Evolutionary conservation across 108 stramenopile species (phyloP).

Genomic region (Thalassiosira profunda): DNA sequence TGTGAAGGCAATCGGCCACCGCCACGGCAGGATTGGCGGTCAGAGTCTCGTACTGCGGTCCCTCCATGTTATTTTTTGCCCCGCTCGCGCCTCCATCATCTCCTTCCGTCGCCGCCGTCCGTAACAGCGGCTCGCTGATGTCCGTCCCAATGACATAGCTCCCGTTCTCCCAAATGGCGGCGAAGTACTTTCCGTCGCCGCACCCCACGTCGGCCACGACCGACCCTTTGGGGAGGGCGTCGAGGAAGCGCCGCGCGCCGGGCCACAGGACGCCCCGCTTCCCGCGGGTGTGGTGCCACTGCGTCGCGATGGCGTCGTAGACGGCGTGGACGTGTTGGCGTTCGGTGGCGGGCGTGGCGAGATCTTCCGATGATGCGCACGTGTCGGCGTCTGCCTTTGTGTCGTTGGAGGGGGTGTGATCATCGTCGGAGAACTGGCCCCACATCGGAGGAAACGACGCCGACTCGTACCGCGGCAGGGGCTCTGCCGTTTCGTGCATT

Average conservation of each 20-base stretch:
- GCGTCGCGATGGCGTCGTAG: constrained; percentile 97
- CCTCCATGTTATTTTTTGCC: constrained; percentile 22
- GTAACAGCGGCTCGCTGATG: constrained; percentile 61
- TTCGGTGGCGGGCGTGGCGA: constrained; percentile 88
- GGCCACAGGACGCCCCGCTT: constrained; percentile 97
- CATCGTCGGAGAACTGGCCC: constrained; percentile 41
- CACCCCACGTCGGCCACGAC: constrained; percentile 97
- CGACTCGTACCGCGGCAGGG: constrained; percentile 62
- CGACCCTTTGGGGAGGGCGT: constrained; percentile 71
- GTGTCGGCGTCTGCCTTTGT: background rate
- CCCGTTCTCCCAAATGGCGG: constrained; percentile 72
- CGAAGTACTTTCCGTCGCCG: constrained; percentile 97
- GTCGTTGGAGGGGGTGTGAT: too few species aligned
- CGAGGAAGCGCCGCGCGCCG: constrained; percentile 90
- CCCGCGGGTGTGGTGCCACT: constrained; percentile 98
- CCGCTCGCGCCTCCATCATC: background rate
- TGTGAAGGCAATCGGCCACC: constrained; percentile 91
- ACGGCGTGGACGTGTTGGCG: constrained; percentile 94
- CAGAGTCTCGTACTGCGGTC: constrained; percentile 69
- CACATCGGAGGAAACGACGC: constrained; percentile 68
- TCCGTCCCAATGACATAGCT: constrained; percentile 97
- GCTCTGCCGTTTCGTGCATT: constrained; percentile 14
- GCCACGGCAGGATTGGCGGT: constrained; percentile 78
- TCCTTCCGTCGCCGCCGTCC: constrained; percentile 20
- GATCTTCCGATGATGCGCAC: constrained; percentile 6